phyloP scores from a whole-genome alignment of 1,284 basidiomycete genomes.

The Trametes hirsuta region DNA sequence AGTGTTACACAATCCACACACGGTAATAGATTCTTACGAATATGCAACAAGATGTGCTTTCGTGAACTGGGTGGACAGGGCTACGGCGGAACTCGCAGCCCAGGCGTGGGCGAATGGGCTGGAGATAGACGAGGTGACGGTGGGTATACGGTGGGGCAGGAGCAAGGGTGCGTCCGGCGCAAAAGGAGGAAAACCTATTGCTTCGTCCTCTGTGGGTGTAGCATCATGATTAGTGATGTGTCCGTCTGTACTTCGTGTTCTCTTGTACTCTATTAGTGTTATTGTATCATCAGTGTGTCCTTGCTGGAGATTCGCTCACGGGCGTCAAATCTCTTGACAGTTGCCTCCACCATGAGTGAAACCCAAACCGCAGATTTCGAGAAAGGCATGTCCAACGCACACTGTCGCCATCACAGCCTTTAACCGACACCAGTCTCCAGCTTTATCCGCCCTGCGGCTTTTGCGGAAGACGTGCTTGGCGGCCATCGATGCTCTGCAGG shows the following conservation, averaged over 20 bases:
- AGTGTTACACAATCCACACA: constrained; percentile 21
- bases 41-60: constrained; percentile 81
- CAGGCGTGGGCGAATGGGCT: constrained; percentile 87
- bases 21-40: constrained; percentile 6
- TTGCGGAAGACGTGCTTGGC: constrained; percentile 48
- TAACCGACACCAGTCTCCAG: constrained; percentile 27
- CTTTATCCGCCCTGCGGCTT: constrained; percentile 28
- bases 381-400: constrained; percentile 23
- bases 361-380: constrained; percentile 9
- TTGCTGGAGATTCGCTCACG: background rate
- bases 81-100: constrained; percentile 84
- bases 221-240: constrained; percentile 1
- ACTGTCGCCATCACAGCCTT: background rate
- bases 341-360: constrained; percentile 17
- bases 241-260: background rate
- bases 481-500: constrained; percentile 40
- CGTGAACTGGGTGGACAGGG: constrained; percentile 87
- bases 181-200: constrained; percentile 15
- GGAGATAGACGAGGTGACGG: constrained; percentile 78
- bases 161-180: constrained; percentile 46
- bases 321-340: background rate
- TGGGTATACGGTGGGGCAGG: constrained; percentile 88
- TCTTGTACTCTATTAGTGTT: background rate
- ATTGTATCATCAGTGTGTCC: constrained; percentile 3
- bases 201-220: constrained; percentile 8